Evolutionary conservation across 192 early-diverging fungal genomes (phyloP), one percentile per base, ranked within the genome.

Genomic region (Mortierella alpina): DNA sequence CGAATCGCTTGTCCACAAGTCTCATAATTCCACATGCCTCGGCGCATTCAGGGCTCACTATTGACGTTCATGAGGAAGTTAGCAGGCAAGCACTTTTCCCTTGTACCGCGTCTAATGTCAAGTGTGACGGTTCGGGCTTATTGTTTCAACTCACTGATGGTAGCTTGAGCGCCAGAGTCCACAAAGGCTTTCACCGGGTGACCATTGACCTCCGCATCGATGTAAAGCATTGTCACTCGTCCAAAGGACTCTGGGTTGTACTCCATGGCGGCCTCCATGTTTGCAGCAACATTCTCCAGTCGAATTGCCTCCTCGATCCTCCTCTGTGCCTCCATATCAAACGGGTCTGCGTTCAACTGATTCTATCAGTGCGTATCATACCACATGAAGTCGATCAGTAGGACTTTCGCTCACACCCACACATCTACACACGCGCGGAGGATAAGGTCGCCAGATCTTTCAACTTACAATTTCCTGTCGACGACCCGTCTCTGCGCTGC

Each of bases 81-180:
- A 44, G 44, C 11, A 58, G 13, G 20, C 48, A 49, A 49, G 9
- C 7, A 10, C 48, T 49, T 14, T 10, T 7, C 48, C 7, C 48
- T 14, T 50, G 17, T 11, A 1, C 18, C 31, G 15, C 7, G n/a
- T 23, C 18, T 12, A 18, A 56, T 23, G 54, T 8, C 18, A 5
- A 18, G 20, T 17, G 23, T 10, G 31, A 52, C 23, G 60, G 3
- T 1, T 31, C 31, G 31, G 31, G 22, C 2, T 42, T 39, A n/a
- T 40, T 5, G 22, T 14, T 7, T 47, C 23, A 54, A 87, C 83
- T 84, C 89, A 88, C 88, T 95, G 23, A 99, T 95, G 4, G 97
- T 98, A 18, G 91, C 93, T 66, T 98, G 97, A 11, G 98, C 98
- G 7, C 97, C 98, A 22, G 96, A 97, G 76, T 99, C 98, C 0